phyloP scores from a whole-genome alignment of 495 filamentous ascomycete genomes.

The Geoglossum glabrum region DNA sequence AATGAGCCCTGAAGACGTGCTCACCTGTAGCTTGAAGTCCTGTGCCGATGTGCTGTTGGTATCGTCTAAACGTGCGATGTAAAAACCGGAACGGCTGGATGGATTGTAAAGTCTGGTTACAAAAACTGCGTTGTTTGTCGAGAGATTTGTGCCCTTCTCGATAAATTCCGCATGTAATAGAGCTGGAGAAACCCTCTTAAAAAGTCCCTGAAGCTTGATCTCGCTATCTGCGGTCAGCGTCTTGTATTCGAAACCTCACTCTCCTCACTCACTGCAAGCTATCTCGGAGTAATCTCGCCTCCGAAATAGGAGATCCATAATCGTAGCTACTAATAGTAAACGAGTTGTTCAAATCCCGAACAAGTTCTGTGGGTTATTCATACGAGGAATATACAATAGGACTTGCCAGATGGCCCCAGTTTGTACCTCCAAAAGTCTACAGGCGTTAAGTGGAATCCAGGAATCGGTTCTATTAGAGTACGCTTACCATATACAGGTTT shows the following conservation, averaged over 20 bases:
- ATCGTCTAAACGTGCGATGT: neutral
- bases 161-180: neutral
- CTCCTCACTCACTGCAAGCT: neutral
- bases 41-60: neutral
- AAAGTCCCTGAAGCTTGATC: neutral
- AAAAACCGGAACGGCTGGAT: neutral
- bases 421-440: constrained; percentile 12
- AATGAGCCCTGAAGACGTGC: neutral
- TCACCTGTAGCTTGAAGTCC: neutral
- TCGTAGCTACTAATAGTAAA: neutral
- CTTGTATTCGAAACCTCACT: neutral
- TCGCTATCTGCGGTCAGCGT: neutral
- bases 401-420: constrained; percentile 8
- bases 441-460: neutral
- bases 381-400: constrained; percentile 9
- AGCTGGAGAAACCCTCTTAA: neutral
- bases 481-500: constrained; percentile 11
- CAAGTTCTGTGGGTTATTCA: neutral
- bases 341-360: neutral
- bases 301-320: neutral
- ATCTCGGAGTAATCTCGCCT: neutral
- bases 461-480: neutral
- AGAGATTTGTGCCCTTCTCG: neutral
- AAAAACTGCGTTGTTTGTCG: neutral
- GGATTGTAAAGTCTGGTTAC: neutral